Conservation (phyloP, 257 asterid genomes). For the Solanum paucissectum region DNA sequence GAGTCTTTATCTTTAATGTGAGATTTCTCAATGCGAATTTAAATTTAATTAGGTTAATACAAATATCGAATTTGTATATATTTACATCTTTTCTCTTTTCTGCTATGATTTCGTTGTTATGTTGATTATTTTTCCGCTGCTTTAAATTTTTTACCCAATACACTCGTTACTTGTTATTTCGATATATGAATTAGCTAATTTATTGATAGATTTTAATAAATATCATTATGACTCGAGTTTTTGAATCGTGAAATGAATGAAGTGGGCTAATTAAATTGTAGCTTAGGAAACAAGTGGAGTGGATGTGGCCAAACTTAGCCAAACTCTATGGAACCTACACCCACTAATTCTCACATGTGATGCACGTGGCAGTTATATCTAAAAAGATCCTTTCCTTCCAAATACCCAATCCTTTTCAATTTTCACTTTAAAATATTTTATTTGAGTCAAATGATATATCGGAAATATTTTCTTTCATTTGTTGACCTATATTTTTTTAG, state of each 20-base stretch:
- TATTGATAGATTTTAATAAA: too few relatives aligned
- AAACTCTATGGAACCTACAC: not conserved
- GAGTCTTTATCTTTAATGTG: too few relatives aligned
- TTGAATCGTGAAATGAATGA: not conserved
- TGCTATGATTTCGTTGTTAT: too few relatives aligned
- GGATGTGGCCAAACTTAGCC: not conserved
- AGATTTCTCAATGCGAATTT: rapidly evolving
- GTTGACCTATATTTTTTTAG: too few relatives aligned
- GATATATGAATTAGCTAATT: too few relatives aligned
- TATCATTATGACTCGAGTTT: not conserved
- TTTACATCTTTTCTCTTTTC: too few relatives aligned
- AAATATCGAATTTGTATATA: too few relatives aligned
- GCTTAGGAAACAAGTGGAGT: not conserved
- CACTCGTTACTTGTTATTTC: too few relatives aligned
- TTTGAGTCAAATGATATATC: not conserved
- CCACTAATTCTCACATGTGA: not conserved
- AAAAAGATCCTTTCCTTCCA: not conserved
- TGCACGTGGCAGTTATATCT: not conserved
- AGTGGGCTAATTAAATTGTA: not conserved
- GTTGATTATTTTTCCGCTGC: too few relatives aligned
- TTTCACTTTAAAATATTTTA: not conserved
- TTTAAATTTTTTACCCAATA: too few relatives aligned
- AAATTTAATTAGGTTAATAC: too few relatives aligned
- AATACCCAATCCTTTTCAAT: not conserved
- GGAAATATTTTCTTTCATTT: too few relatives aligned